Base-by-base conservation (phyloP, 768 basidiomycete species). In the Lanmaoa pseudosensibilis region DNA sequence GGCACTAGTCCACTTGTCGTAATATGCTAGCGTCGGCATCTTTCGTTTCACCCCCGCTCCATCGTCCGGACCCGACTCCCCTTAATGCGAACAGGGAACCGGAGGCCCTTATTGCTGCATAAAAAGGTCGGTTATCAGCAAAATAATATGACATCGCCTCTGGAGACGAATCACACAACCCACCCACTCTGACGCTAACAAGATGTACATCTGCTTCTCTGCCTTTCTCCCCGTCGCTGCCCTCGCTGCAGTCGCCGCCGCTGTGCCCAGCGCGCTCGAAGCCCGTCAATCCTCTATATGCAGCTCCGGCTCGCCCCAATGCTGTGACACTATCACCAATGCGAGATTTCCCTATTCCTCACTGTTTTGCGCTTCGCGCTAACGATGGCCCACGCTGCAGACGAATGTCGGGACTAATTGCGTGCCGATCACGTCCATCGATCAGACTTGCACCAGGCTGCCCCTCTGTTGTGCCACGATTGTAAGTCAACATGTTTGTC, bases 161-260 rank as follows among this genome's bases (percentile, higher is more conserved):
- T 40, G 3, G 25, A 25, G 25, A 25, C 21, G 18, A 41, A 32
- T 30, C 19, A 33, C 13, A 23, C 41, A 12, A 13, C 11, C 13
- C 23, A 34, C 47, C 46, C 13, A 15, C 38, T 48, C 39, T 6
- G 34, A 33, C 10, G 5, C 19, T 40, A 52, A 9, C 30, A 37
- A 46, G 15, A 64, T 64, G 62, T 55, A 30, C 39, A 9, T 33
- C n/a, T 55, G 36, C 46, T 19, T 56, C 23, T 27, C 51, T 30
- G n/a, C 43, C 30, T 23, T 64, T 32, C 21, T 64, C 36, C 34
- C 56, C 6, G n/a, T 64, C 39, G 56, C 33, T 55, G 58, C 51
- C n/a, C 50, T 64, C 2, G 51, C 7, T 13, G 48, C 38, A 11
- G 46, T 41, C 16, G 63, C n/a, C 2, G 41, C 48, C 7, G 63